Conservation (phyloP, 306 rosid species). For the Prinsepia uniflora region DNA sequence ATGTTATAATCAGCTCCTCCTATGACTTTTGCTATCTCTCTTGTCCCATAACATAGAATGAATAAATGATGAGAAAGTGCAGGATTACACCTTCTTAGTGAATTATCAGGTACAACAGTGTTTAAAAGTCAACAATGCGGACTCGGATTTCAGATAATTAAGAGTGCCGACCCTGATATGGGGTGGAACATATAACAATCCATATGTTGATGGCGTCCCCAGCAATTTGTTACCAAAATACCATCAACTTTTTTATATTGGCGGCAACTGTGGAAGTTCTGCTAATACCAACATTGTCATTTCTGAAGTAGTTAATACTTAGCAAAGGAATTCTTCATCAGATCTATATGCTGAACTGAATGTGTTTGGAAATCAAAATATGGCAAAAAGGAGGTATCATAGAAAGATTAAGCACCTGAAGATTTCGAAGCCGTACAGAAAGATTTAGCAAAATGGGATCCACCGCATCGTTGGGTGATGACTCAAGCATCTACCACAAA, state of each 20-base stretch:
- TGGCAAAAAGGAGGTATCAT: neutral
- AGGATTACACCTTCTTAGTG: neutral
- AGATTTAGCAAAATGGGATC: conserved; percentile 84
- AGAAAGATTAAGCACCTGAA: conserved; percentile 47
- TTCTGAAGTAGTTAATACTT: too few species aligned
- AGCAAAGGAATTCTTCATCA: too few species aligned
- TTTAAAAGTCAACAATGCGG: too few species aligned
- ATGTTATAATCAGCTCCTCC: neutral
- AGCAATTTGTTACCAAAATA: neutral
- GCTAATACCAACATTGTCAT: too few species aligned
- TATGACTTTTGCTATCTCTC: neutral
- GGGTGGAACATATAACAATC: neutral
- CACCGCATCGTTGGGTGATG: conserved; percentile 80
- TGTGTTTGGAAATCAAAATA: neutral
- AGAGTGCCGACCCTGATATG: neutral
- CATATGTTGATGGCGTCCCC: neutral
- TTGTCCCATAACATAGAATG: too few species aligned
- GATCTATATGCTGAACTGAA: too few species aligned
- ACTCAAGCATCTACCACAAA: conserved; percentile 60
- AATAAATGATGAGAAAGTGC: neutral
- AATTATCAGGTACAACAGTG: neutral
- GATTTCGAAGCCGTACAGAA: conserved; percentile 78
- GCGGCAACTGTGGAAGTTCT: neutral
- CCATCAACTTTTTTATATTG: neutral
- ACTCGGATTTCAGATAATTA: neutral